Base-by-base conservation (phyloP, 2,329 filamentous ascomycete genomes). In the Arthroderma sp. region DNA sequence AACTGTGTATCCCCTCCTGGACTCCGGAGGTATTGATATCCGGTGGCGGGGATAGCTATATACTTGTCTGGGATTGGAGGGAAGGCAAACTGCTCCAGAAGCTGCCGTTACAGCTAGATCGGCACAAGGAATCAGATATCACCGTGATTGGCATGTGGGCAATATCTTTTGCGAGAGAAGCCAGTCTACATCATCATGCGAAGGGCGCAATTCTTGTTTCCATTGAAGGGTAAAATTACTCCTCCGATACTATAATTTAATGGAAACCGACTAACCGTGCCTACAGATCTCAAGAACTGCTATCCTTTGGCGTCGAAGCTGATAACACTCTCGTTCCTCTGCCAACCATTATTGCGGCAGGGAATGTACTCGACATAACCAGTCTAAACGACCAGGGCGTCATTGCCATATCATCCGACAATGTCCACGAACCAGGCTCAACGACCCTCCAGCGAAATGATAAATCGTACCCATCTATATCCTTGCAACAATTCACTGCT, bases 11-110 rank as follows among this genome's bases (percentile, higher is more conserved):
- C 17, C 83, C 84, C 0, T 67, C 68, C 0, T 73, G 71, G 55
- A 72, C 76, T 23, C 77, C 77, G 2, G 77, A 83, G n/a, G 63
- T 86, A 1, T 78, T 98, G 31, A 73, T 97, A 33, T 95, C 90
- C 4, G 93, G 88, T 8, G 91, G 91, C 53, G 93, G 91, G 2
- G 91, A 97, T 65, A 77, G 85, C 59, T 80, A 85, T 61, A 67
- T 98, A 8, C 82, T 86, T 60, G 75, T 91, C 0, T 98, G 91
- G 91, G 78, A 91, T 61, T 98, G 91, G 91, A 72, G 74, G 43
- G 72, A 67, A 52, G 66, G 68, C 25, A 64, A 64, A 56, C 60
- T 70, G 9, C 60, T 70, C 28, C 68, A 70, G 19, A 68, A 67
- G 55, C 58, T 71, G 33, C 60, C 65, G 4, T 59, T 74, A 37